These are phyloP conservation scores for Globisporangium nodosum DNA, from an alignment of 352 stramenopile species.

Conservation along the genomic window DNA sequence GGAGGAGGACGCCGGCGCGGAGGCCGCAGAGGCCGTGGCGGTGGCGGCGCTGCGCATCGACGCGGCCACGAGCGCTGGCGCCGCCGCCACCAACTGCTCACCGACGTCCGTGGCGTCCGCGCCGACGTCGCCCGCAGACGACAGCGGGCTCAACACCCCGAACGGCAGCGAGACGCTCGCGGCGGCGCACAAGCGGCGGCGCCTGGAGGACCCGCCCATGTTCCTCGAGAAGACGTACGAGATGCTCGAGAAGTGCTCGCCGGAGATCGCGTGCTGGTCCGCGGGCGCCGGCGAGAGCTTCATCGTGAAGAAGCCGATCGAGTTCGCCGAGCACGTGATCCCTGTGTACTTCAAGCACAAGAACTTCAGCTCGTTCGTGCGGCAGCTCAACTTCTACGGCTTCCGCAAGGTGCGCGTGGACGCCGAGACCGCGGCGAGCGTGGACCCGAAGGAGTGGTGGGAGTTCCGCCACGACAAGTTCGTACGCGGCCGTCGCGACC, in stretches of 20 bases:
- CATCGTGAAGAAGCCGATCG: conserved; percentile 82
- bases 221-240: conserved; percentile 91
- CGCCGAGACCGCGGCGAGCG: conserved; percentile 21
- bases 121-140: conserved; percentile 27
- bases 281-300: conserved; percentile 69
- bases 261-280: conserved; percentile 74
- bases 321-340: conserved; percentile 85
- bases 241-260: conserved; percentile 79
- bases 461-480: conserved; percentile 88
- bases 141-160: conserved; percentile 25
- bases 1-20: background rate
- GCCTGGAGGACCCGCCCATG: conserved; percentile 44
- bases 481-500: conserved; percentile 47
- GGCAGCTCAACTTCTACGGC: conserved; percentile 91
- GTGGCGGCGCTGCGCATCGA: conserved; percentile 30
- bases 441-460: conserved; percentile 67
- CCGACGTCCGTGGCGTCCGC: conserved; percentile 26
- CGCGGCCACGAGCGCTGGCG: conserved; percentile 13
- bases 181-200: conserved; percentile 23
- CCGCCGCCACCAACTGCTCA: conserved; percentile 12
- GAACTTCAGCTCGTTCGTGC: conserved; percentile 91
- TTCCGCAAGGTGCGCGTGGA: conserved; percentile 82
- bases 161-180: conserved; percentile 13
- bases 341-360: conserved; percentile 91
- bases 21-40: background rate